A percentile compares a stretch with the other conserved stretches of the same genome.
These are phyloP conservation scores for Thelonectria olida DNA, from an alignment of 2,329 filamentous ascomycete genomes.

Conservation along the genomic window DNA sequence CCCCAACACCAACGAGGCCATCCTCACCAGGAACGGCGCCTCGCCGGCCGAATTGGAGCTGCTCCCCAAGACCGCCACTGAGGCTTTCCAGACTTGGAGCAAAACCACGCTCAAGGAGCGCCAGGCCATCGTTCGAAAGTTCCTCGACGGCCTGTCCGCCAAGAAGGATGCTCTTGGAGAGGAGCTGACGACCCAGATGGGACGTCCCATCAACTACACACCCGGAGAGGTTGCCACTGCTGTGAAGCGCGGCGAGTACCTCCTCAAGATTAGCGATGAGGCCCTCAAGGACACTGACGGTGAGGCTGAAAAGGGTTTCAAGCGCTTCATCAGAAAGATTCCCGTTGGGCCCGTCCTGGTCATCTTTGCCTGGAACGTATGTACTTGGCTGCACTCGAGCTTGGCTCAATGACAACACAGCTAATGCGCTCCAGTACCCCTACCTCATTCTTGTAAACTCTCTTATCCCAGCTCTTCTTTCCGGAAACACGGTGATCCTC, in stretches of 20 bases:
- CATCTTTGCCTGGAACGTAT: constrained; percentile 95
- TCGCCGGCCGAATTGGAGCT: constrained; percentile 74
- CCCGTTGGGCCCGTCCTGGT: constrained; percentile 89
- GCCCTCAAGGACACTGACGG: constrained; percentile 82
- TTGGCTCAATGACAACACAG: background rate
- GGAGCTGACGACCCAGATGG: constrained; percentile 95
- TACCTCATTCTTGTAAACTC: constrained; percentile 95
- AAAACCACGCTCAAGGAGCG: constrained; percentile 79
- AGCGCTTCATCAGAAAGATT: constrained; percentile 87
- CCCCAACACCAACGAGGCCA: constrained; percentile 84
- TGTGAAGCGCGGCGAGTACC: constrained; percentile 83
- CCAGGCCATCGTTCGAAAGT: constrained; percentile 82
- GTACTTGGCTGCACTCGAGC: constrained; percentile 44
- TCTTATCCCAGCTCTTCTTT: constrained; percentile 87
- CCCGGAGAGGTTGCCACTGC: constrained; percentile 86
- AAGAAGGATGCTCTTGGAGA: constrained; percentile 82
- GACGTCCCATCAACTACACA: constrained; percentile 87
- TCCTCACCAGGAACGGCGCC: constrained; percentile 81
- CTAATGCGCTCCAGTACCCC: constrained; percentile 72
- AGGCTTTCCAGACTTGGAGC: constrained; percentile 80
- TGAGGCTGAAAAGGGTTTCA: constrained; percentile 87
- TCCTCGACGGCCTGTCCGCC: constrained; percentile 74
- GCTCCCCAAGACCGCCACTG: constrained; percentile 76
- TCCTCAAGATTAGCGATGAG: constrained; percentile 84
- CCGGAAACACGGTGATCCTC: constrained; percentile 90